Evolutionary conservation across 805 yeast species (phyloP).

Genomic region (Candida verbasci): DNA sequence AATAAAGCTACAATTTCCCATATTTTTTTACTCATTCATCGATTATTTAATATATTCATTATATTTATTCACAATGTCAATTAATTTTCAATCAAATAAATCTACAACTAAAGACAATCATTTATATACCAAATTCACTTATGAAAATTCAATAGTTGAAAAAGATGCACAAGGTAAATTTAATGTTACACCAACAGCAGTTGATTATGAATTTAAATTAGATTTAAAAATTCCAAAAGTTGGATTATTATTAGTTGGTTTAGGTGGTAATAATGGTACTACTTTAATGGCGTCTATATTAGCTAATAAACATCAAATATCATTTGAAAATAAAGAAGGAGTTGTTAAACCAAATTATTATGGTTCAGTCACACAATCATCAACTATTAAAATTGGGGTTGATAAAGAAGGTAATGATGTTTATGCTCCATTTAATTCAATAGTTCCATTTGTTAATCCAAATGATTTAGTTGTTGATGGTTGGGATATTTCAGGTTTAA

Average conservation of each 20-base stretch:
- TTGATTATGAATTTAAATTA: conserved; percentile 80
- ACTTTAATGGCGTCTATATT: conserved; percentile 80
- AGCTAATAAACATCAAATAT: conserved; percentile 76
- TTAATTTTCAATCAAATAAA: conserved; percentile 55
- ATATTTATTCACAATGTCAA: conserved; percentile 13
- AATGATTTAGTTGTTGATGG: conserved; percentile 88
- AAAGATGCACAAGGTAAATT: conserved; percentile 45
- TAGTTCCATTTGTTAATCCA: conserved; percentile 86
- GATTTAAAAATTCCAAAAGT: conserved; percentile 78
- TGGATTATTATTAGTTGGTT: conserved; percentile 87
- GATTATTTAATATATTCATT: too few relatives aligned
- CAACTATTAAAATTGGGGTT: conserved; percentile 86
- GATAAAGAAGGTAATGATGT: conserved; percentile 78
- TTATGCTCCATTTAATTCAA: conserved; percentile 85
- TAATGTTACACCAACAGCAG: conserved; percentile 64
- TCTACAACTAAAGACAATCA: conserved; percentile 46
- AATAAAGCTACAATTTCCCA: neutral
- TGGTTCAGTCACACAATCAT: conserved; percentile 92
- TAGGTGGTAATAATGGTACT: conserved; percentile 96
- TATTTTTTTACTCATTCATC: too few relatives aligned
- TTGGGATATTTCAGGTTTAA: conserved; percentile 83
- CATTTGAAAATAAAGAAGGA: conserved; percentile 82
- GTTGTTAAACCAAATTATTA: conserved; percentile 72
- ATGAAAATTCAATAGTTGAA: conserved; percentile 73
- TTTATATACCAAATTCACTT: conserved; percentile 59